Evolutionary conservation across 352 stramenopile genomes (phyloP), one percentile per base, ranked within the genome.

Genomic region (Globisporangium takayamanum): DNA sequence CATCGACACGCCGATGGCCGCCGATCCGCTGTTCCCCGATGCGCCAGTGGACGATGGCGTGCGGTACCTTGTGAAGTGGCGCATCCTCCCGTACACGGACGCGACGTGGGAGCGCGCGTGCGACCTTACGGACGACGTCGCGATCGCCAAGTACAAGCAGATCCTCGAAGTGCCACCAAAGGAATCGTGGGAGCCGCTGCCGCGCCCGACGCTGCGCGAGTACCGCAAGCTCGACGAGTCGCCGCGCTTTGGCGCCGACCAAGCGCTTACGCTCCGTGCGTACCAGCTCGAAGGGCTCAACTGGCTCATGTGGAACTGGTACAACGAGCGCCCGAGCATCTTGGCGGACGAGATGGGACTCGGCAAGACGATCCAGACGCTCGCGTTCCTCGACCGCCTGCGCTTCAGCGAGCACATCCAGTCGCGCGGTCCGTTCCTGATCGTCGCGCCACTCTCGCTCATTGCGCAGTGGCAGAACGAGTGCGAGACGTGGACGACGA

Each of bases 381-480:
- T 96, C 2, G 76, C 94, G 4, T 99, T 99, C 67, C 68, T 99
- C 28, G 88, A 98, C 58, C 80, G 96, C 10, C 71, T 99, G 45
- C 80, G 94, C 5, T 82, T 87, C 53, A 84, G 92, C 54, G 77
- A 97, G 33, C 85, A 97, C 52, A 97, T 92, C 33, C 76, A 92
- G 59, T 88, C 82, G n/a, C 82, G 84, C 2, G 94, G 95, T 6
- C 97, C 97, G 15, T 99, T 99, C 67, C 81, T 99, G 6, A 93
- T 99, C 26, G 92, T 99, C 12, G 97, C 96, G 11, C 98, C 98
- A 12, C 81, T 99, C 3, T 99, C 95, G 26, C 97, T 98, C 1
- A 95, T 99, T 55, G 83, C 92, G n/a, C 97, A 99, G 66, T 99
- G 98, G 98, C 81, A 99, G 63, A 95, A 97, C 54, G 98, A 99